Conservation (phyloP, 768 basidiomycete genomes). For the Calocybe cyanea region DNA sequence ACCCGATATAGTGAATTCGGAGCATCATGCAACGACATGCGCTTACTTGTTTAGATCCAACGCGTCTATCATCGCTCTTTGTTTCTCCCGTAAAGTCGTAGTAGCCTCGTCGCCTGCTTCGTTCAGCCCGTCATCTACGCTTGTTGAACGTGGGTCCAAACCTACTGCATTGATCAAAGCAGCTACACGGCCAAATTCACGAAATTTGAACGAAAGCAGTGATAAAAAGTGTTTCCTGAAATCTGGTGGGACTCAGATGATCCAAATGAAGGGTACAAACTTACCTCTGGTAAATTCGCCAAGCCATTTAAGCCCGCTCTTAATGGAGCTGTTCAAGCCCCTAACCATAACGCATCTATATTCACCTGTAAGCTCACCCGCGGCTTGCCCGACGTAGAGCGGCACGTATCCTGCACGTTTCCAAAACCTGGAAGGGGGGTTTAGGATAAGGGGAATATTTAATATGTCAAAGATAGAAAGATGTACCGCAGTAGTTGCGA, state of each 20-base stretch:
- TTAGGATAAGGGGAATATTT: too few species aligned
- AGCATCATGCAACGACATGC: not conserved
- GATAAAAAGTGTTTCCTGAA: slow-evolving; percentile 89
- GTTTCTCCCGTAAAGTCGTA: slow-evolving; percentile 67
- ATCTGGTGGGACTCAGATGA: too few species aligned
- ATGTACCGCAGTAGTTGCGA: slow-evolving; percentile 70
- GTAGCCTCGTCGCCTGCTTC: slow-evolving; percentile 74
- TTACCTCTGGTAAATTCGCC: slow-evolving; percentile 83
- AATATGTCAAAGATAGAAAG: too few species aligned
- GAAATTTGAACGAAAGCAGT: slow-evolving; percentile 89
- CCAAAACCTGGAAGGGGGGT: slow-evolving; percentile 94
- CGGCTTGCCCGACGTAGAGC: slow-evolving; percentile 88
- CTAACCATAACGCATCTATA: slow-evolving; percentile 95
- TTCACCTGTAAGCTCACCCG: slow-evolving; percentile 94
- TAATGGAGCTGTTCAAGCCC: slow-evolving; percentile 67
- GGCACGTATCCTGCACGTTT: slow-evolving; percentile 91
- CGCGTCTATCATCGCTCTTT: slow-evolving; percentile 83
- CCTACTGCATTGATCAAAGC: slow-evolving; percentile 62
- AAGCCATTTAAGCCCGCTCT: slow-evolving; percentile 74
- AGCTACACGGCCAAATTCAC: slow-evolving; percentile 86
- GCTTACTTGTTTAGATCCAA: slow-evolving; percentile 87
- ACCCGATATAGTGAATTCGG: too few species aligned
- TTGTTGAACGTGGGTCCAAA: slow-evolving; percentile 44
- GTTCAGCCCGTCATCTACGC: slow-evolving; percentile 65
- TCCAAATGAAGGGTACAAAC: too few species aligned